These are phyloP conservation scores for Phytophthora rubi DNA, from an alignment of 352 stramenopile genomes.

Conservation along the genomic window DNA sequence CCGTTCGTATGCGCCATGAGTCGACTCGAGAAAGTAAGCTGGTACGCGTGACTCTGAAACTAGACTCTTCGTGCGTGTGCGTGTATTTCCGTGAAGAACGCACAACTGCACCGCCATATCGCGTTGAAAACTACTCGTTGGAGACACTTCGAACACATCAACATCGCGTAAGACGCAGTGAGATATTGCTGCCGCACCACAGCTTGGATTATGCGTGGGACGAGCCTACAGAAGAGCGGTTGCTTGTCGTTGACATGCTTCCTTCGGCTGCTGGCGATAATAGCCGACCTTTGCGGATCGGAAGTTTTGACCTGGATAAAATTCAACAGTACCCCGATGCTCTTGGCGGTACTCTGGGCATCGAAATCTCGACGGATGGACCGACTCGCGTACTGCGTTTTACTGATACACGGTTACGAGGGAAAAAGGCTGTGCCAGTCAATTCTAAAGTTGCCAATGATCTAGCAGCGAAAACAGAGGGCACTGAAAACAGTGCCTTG, in stretches of 20 bases:
- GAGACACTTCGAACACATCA: constrained; percentile 89
- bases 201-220: constrained; percentile 90
- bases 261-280: constrained; percentile 88
- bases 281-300: constrained; percentile 83
- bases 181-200: constrained; percentile 88
- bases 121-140: constrained; percentile 90
- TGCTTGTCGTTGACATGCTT: constrained; percentile 89
- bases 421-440: constrained; percentile 34
- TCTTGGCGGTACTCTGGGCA: constrained; percentile 73
- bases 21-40: constrained; percentile 82
- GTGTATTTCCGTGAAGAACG: constrained; percentile 84
- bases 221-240: constrained; percentile 79
- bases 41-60: constrained; percentile 78
- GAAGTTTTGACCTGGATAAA: constrained; percentile 83
- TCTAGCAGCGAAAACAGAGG: constrained; percentile 33
- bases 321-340: constrained; percentile 81
- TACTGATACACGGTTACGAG: constrained; percentile 80
- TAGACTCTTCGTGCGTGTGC: constrained; percentile 79
- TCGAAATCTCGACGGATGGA: constrained; percentile 87
- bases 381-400: constrained; percentile 89
- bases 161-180: constrained; percentile 78
- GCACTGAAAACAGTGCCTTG: constrained; percentile 26
- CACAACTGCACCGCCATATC: constrained; percentile 80
- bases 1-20: constrained; percentile 84
- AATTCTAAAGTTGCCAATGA: constrained; percentile 36